phyloP scores from a whole-genome alignment of 1,284 basidiomycete species.

The Ganoderma multipileum region DNA sequence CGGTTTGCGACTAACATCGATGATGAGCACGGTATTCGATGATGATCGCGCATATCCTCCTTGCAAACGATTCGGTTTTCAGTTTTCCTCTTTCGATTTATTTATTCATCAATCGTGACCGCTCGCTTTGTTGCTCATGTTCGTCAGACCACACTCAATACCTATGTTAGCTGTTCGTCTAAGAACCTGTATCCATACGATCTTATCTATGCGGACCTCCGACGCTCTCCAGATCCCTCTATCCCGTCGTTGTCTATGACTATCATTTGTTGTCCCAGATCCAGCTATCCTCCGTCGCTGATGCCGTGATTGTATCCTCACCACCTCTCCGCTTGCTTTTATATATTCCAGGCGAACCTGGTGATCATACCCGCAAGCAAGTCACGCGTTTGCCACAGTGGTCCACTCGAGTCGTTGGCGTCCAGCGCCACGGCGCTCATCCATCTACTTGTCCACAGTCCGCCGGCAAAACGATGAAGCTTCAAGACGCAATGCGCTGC shows the following conservation, averaged over 20 bases:
- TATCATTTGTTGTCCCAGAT: not conserved
- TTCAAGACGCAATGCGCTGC: not conserved
- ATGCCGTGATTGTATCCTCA: not conserved
- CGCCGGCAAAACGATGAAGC: not conserved
- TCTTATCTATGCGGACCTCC: slow-evolving; percentile 14
- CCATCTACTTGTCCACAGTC: not conserved
- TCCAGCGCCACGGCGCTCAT: not conserved
- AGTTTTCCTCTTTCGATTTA: not conserved
- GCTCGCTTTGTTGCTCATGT: not conserved
- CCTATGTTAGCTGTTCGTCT: not conserved
- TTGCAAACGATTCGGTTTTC: not conserved
- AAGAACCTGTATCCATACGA: not conserved
- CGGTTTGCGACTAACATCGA: slow-evolving; percentile 24
- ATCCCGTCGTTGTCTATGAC: not conserved
- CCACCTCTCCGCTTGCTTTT: not conserved
- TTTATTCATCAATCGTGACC: not conserved
- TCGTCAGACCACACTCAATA: not conserved
- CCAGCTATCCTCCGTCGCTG: not conserved
- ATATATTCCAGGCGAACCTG: not conserved
- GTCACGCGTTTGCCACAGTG: not conserved
- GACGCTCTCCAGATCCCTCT: not conserved
- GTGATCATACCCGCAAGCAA: not conserved
- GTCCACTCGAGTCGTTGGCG: not conserved
- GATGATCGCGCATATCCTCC: not conserved
- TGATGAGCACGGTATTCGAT: slow-evolving; percentile 20